Conservation (phyloP, 371 early-diverging fungal species). For the Batkoa obscura region DNA sequence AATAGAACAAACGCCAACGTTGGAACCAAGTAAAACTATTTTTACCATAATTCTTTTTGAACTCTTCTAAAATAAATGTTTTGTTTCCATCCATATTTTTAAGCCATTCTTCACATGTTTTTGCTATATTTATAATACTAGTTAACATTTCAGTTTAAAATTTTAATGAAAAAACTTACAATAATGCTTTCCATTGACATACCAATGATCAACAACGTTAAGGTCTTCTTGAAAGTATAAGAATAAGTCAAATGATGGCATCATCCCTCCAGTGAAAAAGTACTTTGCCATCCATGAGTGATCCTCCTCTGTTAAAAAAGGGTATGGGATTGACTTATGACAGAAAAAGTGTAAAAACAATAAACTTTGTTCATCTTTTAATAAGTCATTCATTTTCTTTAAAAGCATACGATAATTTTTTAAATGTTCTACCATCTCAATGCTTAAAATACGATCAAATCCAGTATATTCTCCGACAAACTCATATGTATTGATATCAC, state of each 20-base stretch:
- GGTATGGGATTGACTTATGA: too few relatives aligned
- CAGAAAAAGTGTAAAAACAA: too few relatives aligned
- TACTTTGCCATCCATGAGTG: neutral
- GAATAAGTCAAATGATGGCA: slow-evolving; percentile 25
- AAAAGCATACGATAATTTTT: too few relatives aligned
- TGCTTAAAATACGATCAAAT: too few relatives aligned
- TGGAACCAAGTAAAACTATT: slow-evolving; percentile 18
- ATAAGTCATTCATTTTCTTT: too few relatives aligned
- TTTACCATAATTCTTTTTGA: slow-evolving; percentile 20
- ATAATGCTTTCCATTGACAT: slow-evolving; percentile 31
- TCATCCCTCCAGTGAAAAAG: slow-evolving; percentile 21
- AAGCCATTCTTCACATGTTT: slow-evolving; percentile 25
- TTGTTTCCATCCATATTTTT: slow-evolving; percentile 17
- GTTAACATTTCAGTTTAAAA: neutral
- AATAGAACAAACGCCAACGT: slow-evolving; percentile 34
- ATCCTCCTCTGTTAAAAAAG: too few relatives aligned
- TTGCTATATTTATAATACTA: slow-evolving; percentile 4
- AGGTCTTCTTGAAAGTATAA: slow-evolving; percentile 27
- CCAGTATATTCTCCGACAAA: too few relatives aligned
- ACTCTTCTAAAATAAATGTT: slow-evolving; percentile 17
- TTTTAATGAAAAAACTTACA: slow-evolving; percentile 7
- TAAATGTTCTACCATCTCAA: too few relatives aligned
- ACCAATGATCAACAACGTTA: slow-evolving; percentile 25
- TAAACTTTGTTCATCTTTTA: too few relatives aligned
- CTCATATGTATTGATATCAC: too few relatives aligned